Base-by-base conservation (phyloP, 176 grass and related monocot genomes). In the Tillandsia leiboldiana region DNA sequence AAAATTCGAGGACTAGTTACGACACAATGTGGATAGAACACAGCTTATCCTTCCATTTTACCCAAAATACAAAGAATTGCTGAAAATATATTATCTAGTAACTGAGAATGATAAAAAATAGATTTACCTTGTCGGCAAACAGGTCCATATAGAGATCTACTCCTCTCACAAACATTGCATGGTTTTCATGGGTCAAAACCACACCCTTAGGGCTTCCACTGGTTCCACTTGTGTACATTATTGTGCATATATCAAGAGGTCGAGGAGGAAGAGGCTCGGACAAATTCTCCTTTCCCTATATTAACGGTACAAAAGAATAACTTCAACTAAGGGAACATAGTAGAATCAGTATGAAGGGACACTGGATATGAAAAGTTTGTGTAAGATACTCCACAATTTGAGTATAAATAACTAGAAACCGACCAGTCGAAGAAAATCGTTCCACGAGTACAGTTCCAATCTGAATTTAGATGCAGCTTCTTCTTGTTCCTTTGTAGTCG, bases 181-280 rank as follows among this genome's bases (percentile, higher is more conserved):
- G 84, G 11, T 75, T 80, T 75, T 93, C 84, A 78, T 99, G 94
- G 75, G 77, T 90, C 51, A 99, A 77, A 74, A 93, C 86, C 5
- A 99, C 94, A 66, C 94, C 94, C 75, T 99, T 99, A 13, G 94
- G 94, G 47, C 76, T 70, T 72, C 94, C 94, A 7, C 94, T 99
- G 24, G 94, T 99, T 74, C 94, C 94, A 78, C 94, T 99, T 63
- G 94, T 99, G 72, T 99, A 99, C 94, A 99, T 99, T 70, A 99
- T 93, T 50, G 94, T 99, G 72, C 94, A 99, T 75, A 78, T 72
- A 78, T 99, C 90, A 70, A 51, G 71, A 77, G 84, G 56, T 83
- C 86, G 68, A 0, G 90, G 94, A 48, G 90, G 63, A 59, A 77
- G 59, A 67, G 87, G 84, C 63, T 99, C 62, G 69, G 26, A 72